phyloP scores from a whole-genome alignment of 2,329 filamentous ascomycete species.

The Colletotrichum viniferum region DNA sequence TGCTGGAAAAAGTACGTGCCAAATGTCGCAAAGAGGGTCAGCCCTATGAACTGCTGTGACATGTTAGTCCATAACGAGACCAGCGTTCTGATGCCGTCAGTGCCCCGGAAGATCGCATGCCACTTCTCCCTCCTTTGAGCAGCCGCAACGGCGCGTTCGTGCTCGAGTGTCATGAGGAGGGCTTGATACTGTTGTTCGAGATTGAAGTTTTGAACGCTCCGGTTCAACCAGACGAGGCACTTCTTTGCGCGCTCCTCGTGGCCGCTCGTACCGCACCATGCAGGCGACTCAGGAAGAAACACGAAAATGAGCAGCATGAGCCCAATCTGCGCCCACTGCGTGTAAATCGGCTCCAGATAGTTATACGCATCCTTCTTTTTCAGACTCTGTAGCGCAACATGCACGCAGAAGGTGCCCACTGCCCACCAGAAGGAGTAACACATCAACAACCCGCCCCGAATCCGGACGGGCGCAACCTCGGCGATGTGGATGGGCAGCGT shows the following conservation, averaged over 20 bases:
- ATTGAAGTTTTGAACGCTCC: conserved; percentile 28
- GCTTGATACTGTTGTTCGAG: conserved; percentile 28
- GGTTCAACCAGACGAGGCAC: conserved; percentile 13
- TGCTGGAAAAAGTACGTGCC: conserved; percentile 38
- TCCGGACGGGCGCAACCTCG: conserved; percentile 42
- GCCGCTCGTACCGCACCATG: conserved; percentile 34
- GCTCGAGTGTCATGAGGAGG: conserved; percentile 22
- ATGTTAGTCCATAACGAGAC: conserved; percentile 29
- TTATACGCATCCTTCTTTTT: conserved; percentile 32
- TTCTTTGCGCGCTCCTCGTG: conserved; percentile 23
- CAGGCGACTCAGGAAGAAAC: conserved; percentile 41
- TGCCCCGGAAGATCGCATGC: conserved; percentile 32
- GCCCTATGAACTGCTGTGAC: conserved; percentile 24
- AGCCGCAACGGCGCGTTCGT: conserved; percentile 27
- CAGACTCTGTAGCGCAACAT: conserved; percentile 41
- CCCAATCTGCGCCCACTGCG: conserved; percentile 48
- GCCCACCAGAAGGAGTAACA: conserved; percentile 48
- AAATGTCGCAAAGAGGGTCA: conserved; percentile 24
- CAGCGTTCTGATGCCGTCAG: conserved; percentile 24
- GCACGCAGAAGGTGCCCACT: conserved; percentile 43
- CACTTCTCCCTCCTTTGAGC: conserved; percentile 27
- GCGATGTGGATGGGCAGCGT: conserved; percentile 44
- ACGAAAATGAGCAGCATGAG: conserved; percentile 41
- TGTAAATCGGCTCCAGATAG: conserved; percentile 43
- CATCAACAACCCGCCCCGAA: conserved; percentile 43